These are phyloP conservation scores for Penicillium sp. DNA, from an alignment of 2,329 filamentous ascomycete genomes.

Conservation along the genomic window DNA sequence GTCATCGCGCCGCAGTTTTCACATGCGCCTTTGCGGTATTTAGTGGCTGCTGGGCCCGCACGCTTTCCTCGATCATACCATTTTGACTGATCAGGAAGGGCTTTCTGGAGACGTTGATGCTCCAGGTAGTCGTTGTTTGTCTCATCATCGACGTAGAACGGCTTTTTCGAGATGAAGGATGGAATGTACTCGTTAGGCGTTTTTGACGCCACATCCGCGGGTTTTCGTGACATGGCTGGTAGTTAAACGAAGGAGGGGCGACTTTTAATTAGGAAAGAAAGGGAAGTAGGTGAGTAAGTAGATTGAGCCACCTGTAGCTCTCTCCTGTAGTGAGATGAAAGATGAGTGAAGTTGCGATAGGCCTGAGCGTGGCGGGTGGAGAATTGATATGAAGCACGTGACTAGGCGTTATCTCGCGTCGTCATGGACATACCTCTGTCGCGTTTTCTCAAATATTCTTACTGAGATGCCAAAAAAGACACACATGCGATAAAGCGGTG, in stretches of 20 bases:
- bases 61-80: slow-evolving; percentile 93
- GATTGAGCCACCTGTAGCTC: not conserved
- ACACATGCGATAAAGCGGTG: slow-evolving; percentile 3
- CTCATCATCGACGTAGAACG: slow-evolving; percentile 85
- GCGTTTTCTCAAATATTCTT: slow-evolving; percentile 5
- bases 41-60: slow-evolving; percentile 82
- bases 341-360: slow-evolving; percentile 10
- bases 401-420: slow-evolving; percentile 29
- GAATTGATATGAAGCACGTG: slow-evolving; percentile 25
- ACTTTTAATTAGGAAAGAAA: not conserved
- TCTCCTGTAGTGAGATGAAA: not conserved
- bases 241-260: not conserved
- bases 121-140: slow-evolving; percentile 84
- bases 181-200: slow-evolving; percentile 99
- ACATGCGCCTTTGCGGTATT: slow-evolving; percentile 95
- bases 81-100: slow-evolving; percentile 67
- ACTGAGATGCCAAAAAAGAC: not conserved
- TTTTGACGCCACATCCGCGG: slow-evolving; percentile 59
- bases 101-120: slow-evolving; percentile 82
- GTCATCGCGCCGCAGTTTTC: slow-evolving; percentile 98
- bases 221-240: slow-evolving; percentile 47
- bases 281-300: not conserved
- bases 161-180: slow-evolving; percentile 94
- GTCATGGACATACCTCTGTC: slow-evolving; percentile 6
- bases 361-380: slow-evolving; percentile 2